Conservation (phyloP, 306 rosid species). For the Herpetospermum pedunculosum region DNA sequence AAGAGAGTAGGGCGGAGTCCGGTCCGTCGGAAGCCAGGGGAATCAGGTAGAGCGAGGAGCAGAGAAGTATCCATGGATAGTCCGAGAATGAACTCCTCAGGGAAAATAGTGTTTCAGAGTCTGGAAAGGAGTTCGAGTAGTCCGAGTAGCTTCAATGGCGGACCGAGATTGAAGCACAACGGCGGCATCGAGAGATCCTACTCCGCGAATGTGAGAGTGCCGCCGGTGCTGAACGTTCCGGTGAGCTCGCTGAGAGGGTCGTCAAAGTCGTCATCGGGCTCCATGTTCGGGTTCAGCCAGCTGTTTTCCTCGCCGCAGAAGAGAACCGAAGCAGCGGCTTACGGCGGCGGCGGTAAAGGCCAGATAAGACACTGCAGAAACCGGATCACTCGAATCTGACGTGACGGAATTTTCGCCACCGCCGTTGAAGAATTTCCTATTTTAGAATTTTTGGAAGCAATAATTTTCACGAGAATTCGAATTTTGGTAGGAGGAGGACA, state of each 20-base stretch:
- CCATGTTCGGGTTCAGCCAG: constrained; percentile 80
- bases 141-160: constrained; percentile 90
- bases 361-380: constrained; percentile 24
- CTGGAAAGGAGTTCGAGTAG: constrained; percentile 89
- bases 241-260: constrained; percentile 71
- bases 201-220: constrained; percentile 79
- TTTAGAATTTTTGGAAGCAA: neutral
- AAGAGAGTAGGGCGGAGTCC: constrained; percentile 49
- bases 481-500: neutral
- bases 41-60: constrained; percentile 26
- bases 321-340: constrained; percentile 11
- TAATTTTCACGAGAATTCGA: neutral
- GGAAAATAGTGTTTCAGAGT: constrained; percentile 86
- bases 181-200: constrained; percentile 92
- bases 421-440: neutral
- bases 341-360: constrained; percentile 10
- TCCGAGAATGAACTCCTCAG: constrained; percentile 91
- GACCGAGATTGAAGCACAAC: constrained; percentile 63
- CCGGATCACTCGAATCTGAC: constrained; percentile 41
- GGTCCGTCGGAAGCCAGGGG: constrained; percentile 26
- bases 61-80: constrained; percentile 85
- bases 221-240: constrained; percentile 93
- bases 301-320: constrained; percentile 77
- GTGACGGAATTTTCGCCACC: constrained; percentile 13
- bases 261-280: constrained; percentile 57